Evolutionary conservation across 176 grass and related monocot species (phyloP), one percentile per base, ranked within the genome.

Genomic region (Eleusine coracana): DNA sequence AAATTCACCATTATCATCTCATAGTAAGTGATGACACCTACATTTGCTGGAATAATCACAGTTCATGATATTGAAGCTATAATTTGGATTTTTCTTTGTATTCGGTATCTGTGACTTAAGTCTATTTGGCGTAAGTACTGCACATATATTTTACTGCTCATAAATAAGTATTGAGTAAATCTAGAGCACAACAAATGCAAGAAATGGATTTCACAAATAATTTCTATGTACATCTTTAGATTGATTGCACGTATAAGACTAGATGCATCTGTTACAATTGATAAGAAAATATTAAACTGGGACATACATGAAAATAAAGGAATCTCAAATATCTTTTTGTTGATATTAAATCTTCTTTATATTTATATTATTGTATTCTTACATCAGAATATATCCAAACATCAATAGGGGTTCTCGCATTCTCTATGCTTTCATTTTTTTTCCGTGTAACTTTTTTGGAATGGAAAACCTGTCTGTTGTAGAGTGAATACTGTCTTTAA

Each of bases 11-110:
- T 54, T 61, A 28, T 29, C 36, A 36, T 71, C 15, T 42, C 62
- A 5, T 59, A 7, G 23, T 29, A 14, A 64, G 61, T 77, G 59
- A 67, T 66, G 46, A 65, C 28, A 40, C 21, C 61, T 81, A 89
- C 25, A 25, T 15, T 76, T 85, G 6, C 63, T 85, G 17, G 69
- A 87, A 71, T 46, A 42, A 5, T 21, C 31, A 80, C 51, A 80
- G 50, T 23, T 37, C 34, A 21, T 14, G 58, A 68, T 11, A 27
- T 12, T 36, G 17, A 52, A 52, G 15, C 15, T 5, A 31, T 5
- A 21, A 68, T 51, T 11, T 45, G 73, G 40, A 29, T 50, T 84
- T 73, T 48, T 39, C 27, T 83, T 39, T 40, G 46, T 79, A 74
- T 80, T 61, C 3, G 28, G 31, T 37, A 59, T 6, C 79, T 68